Conservation (phyloP, 805 yeast genomes). For the Saturnispora hagleri region DNA sequence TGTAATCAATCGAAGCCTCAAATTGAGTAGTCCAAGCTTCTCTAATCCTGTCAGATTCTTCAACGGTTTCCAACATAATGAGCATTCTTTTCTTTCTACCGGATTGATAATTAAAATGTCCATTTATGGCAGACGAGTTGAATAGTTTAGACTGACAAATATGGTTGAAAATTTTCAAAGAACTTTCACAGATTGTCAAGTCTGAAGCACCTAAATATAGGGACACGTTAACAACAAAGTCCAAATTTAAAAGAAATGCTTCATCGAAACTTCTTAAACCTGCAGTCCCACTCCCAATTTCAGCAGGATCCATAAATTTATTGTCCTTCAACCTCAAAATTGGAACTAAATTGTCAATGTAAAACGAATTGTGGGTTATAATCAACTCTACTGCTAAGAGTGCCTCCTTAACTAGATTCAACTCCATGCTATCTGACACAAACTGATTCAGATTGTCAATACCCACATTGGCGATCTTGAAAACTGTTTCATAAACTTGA, state of each 20-base stretch:
- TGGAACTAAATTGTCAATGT: slow-evolving; percentile 45
- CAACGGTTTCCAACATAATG: slow-evolving; percentile 62
- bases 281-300: slow-evolving; percentile 38
- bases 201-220: slow-evolving; percentile 59
- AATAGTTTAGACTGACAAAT: slow-evolving; percentile 41
- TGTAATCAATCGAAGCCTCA: slow-evolving; percentile 34
- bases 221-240: slow-evolving; percentile 65
- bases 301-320: slow-evolving; percentile 32
- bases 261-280: slow-evolving; percentile 62
- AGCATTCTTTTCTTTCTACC: slow-evolving; percentile 53
- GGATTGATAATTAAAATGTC: slow-evolving; percentile 18
- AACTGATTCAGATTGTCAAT: slow-evolving; percentile 44
- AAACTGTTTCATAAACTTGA: slow-evolving; percentile 44
- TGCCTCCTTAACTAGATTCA: slow-evolving; percentile 31
- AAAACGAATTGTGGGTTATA: slow-evolving; percentile 50
- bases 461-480: slow-evolving; percentile 50
- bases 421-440: slow-evolving; percentile 24
- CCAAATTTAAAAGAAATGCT: slow-evolving; percentile 60
- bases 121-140: slow-evolving; percentile 12
- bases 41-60: slow-evolving; percentile 69
- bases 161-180: slow-evolving; percentile 44
- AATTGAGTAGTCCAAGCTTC: slow-evolving; percentile 64
- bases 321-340: slow-evolving; percentile 35
- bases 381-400: slow-evolving; percentile 37
- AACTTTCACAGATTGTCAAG: slow-evolving; percentile 38